Evolutionary conservation across 2,329 filamentous ascomycete species (phyloP), one percentile per base, ranked within the genome.

Genomic region (Colletotrichum aenigma): DNA sequence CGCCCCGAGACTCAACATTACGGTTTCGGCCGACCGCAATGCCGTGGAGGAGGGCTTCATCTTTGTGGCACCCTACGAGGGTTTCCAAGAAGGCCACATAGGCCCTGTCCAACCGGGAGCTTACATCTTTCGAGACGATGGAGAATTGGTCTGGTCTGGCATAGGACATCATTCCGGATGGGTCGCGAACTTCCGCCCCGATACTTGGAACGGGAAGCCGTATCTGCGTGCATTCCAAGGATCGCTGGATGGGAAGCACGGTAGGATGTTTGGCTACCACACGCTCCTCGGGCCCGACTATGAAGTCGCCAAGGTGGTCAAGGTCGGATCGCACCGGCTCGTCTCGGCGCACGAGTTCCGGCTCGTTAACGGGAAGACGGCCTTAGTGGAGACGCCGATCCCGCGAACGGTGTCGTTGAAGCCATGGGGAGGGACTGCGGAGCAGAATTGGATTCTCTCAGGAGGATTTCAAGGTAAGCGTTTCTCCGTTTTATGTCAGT

Each of bases 21-120:
- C 38, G 16, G 38, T 43, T n/a, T 1, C 38, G 3, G 38, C 38
- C 0, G 16, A 43, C 16, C 8, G 4, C 1, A 1, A 3, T 8
- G 38, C 3, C 18, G 38, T 48, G 18, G 38, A 48, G 38, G n/a
- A 48, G 38, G 18, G 38, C 38, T 48, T 48, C 18, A 48, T 48
- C 6, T 48, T 48, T 0, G 38, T 48, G 38, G 38, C 38, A 0
- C 38, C 38, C 18, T 48, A 48, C 9, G 18, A 48, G 38, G 38
- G 38, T 12, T 48, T 48, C 9, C 1, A n/a, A 48, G 38, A 48
- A 48, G 38, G 38, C 9, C 38, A 48, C 18, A 0, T 5, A 1
- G 38, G 38, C 0, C 38, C 38, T 12, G 9, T 48, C 0, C 38
- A 48, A 0, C 38, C 38, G 18, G 38, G 38, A 48, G 38, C 38